Evolutionary conservation across 1,284 basidiomycete species (phyloP).

Genomic region (Macrocystidia cucumis): DNA sequence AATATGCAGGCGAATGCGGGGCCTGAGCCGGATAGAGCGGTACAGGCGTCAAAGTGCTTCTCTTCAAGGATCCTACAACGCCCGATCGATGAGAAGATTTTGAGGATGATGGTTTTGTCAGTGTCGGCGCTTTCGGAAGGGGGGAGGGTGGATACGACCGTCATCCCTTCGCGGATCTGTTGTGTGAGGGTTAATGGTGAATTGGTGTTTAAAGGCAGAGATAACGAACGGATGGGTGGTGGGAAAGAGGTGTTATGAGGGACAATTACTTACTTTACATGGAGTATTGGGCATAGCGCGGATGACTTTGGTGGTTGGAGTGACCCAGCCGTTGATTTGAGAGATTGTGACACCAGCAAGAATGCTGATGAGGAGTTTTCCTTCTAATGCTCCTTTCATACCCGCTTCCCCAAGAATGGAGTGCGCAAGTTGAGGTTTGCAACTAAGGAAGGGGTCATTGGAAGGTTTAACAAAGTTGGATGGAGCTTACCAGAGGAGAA

Average conservation of each 20-base stretch:
- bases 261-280: slow-evolving; percentile 62
- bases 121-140: slow-evolving; percentile 39
- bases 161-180: slow-evolving; percentile 97
- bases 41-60: slow-evolving; percentile 98
- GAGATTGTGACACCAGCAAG: slow-evolving; percentile 90
- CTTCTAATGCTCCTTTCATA: slow-evolving; percentile 81
- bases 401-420: slow-evolving; percentile 71
- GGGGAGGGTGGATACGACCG: slow-evolving; percentile 72
- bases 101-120: slow-evolving; percentile 75
- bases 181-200: not conserved
- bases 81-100: slow-evolving; percentile 94
- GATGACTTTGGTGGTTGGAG: slow-evolving; percentile 75
- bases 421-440: slow-evolving; percentile 89
- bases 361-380: slow-evolving; percentile 94
- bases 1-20: slow-evolving; percentile 97
- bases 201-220: slow-evolving; percentile 4
- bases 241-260: not conserved
- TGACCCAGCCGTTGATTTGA: slow-evolving; percentile 76
- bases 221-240: slow-evolving; percentile 3
- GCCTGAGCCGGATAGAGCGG: slow-evolving; percentile 92
- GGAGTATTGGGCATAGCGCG: slow-evolving; percentile 99
- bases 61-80: slow-evolving; percentile 92
- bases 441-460: slow-evolving; percentile 39
- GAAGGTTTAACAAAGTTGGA: slow-evolving; percentile 3
- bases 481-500: slow-evolving; percentile 74